Conservation (phyloP, 148 eudicot genomes). For the Limonium bicolor region DNA sequence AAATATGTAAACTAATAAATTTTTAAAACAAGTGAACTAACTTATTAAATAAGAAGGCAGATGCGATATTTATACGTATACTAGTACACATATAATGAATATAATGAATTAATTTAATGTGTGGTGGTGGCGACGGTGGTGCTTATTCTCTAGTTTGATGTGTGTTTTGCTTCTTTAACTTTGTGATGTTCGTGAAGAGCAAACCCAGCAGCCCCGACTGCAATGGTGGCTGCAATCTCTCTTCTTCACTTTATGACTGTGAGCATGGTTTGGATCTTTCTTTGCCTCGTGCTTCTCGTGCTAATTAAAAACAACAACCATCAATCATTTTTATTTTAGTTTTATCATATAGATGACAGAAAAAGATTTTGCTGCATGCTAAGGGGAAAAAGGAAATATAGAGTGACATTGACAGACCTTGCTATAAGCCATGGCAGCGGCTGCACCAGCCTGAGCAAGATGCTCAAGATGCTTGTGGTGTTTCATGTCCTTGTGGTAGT, state of each 20-base stretch:
- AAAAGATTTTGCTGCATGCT: neutral
- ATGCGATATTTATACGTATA: too few species aligned
- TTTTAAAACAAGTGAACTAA: too few species aligned
- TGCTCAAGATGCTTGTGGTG: conserved; percentile 16
- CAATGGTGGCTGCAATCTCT: conserved; percentile 16
- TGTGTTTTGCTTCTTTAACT: conserved; percentile 20
- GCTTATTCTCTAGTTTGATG: conserved; percentile 19
- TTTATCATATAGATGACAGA: too few species aligned
- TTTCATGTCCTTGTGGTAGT: conserved; percentile 15
- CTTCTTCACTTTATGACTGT: conserved; percentile 21
- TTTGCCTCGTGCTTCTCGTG: conserved; percentile 34
- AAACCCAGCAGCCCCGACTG: conserved; percentile 21
- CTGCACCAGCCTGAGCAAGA: conserved; percentile 16
- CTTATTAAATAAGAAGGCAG: too few species aligned
- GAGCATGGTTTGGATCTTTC: conserved; percentile 27
- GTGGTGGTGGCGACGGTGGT: conserved; percentile 4
- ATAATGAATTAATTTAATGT: too few species aligned
- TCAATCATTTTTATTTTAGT: neutral
- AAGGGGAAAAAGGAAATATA: neutral
- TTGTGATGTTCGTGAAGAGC: conserved; percentile 31
- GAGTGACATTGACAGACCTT: conserved; percentile 12
- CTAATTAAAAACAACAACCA: conserved; percentile 7
- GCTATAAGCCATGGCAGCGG: conserved; percentile 18
- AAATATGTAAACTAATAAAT: too few species aligned
- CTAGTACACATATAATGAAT: too few species aligned